Conservation (phyloP, 345 rosid genomes). For the Eucalyptus polyanthemos region DNA sequence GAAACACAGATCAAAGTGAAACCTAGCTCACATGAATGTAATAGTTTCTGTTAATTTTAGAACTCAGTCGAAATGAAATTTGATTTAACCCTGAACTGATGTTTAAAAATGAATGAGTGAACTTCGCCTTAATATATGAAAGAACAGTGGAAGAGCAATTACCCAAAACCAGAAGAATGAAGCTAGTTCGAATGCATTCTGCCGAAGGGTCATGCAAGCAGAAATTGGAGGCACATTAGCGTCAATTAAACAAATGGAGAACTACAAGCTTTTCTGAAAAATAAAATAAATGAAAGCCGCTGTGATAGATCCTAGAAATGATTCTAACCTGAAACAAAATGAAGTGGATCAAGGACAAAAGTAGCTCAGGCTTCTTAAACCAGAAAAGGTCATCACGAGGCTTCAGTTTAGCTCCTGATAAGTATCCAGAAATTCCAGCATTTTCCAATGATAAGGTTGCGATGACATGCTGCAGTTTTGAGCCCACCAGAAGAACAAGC, state of each 20-base stretch:
- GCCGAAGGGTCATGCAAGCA: slow-evolving; percentile 5
- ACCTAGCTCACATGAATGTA: background rate
- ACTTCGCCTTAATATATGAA: background rate
- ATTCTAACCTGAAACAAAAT: slow-evolving; percentile 73
- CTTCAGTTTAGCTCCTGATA: slow-evolving; percentile 35
- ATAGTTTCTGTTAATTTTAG: background rate
- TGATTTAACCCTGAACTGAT: background rate
- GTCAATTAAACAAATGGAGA: background rate
- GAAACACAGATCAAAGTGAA: background rate
- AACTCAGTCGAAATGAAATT: background rate
- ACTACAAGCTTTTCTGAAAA: background rate
- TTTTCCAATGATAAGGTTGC: slow-evolving; percentile 81
- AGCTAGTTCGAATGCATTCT: slow-evolving; percentile 95
- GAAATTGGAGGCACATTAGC: background rate
- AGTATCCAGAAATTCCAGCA: slow-evolving; percentile 42
- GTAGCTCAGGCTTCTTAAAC: slow-evolving; percentile 83
- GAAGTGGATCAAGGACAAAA: slow-evolving; percentile 77
- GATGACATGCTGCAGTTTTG: slow-evolving; percentile 85
- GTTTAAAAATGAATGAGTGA: background rate
- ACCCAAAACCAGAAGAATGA: slow-evolving; percentile 99
- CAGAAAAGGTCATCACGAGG: slow-evolving; percentile 96
- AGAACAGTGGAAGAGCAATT: slow-evolving; percentile 9
- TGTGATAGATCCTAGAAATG: background rate
- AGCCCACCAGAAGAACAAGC: slow-evolving; percentile 77
- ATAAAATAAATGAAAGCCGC: background rate